A percentile compares a stretch with the other conserved stretches of the same genome.
Conservation (phyloP, 768 basidiomycete genomes). For the Collybiopsis luxurians region DNA sequence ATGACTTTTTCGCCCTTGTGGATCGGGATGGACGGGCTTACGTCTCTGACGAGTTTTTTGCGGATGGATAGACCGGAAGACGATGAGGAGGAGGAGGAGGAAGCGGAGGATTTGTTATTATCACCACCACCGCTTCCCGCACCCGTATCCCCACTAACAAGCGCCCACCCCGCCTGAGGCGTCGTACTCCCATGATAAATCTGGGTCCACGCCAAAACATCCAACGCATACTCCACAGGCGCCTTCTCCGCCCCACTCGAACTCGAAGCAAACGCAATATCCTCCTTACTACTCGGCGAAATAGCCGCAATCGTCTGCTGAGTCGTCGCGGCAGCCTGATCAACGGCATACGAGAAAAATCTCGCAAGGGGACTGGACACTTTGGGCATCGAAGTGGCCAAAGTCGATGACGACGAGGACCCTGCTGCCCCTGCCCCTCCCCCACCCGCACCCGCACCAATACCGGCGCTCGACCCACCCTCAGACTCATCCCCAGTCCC, state of each 20-base stretch:
- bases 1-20: slow-evolving; percentile 89
- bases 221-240: slow-evolving; percentile 80
- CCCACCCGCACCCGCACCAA: slow-evolving; percentile 23
- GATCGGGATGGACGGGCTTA: slow-evolving; percentile 80
- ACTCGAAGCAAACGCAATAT: slow-evolving; percentile 39
- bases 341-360: slow-evolving; percentile 74
- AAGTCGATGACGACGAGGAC: background rate
- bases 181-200: slow-evolving; percentile 59
- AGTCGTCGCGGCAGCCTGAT: slow-evolving; percentile 70
- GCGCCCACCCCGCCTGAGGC: slow-evolving; percentile 63
- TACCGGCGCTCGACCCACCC: slow-evolving; percentile 11
- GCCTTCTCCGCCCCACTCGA: slow-evolving; percentile 56
- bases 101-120: background rate
- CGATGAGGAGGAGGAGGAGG: background rate
- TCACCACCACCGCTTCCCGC: no score
- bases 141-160: slow-evolving; percentile 59
- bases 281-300: slow-evolving; percentile 48
- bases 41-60: slow-evolving; percentile 69
- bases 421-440: no score
- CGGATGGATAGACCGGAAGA: slow-evolving; percentile 26
- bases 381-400: slow-evolving; percentile 47
- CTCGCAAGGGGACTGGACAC: slow-evolving; percentile 67
- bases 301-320: slow-evolving; percentile 79
- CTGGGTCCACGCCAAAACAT: slow-evolving; percentile 79
- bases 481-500: no score